phyloP scores from a whole-genome alignment of 1,284 basidiomycete species.

The Heliocybe sulcata region DNA sequence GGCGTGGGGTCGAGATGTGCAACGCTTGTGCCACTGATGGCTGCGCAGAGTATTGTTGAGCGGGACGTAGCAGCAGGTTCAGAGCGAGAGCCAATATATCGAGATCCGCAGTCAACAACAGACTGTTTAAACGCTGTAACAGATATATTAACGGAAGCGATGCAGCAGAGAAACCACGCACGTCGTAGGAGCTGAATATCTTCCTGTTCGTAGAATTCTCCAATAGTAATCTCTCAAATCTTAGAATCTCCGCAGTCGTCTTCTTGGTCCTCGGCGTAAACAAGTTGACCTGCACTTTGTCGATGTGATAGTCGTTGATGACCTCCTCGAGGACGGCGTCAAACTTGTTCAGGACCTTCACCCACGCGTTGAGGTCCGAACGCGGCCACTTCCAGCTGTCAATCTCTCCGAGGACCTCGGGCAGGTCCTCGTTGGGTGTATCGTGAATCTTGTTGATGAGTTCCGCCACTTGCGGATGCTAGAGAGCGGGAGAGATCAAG shows the following conservation, averaged over 20 bases:
- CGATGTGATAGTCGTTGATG: conserved; percentile 79
- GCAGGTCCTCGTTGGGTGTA: conserved; percentile 59
- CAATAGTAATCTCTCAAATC: conserved; percentile 84
- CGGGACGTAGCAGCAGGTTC: conserved; percentile 84
- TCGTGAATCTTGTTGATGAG: conserved; percentile 64
- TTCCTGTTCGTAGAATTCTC: conserved; percentile 99
- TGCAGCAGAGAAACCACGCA: conserved; percentile 34
- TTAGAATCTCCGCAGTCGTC: conserved; percentile 75
- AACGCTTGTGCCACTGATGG: conserved; percentile 72
- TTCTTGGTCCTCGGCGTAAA: conserved; percentile 79
- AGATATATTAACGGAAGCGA: conserved; percentile 13
- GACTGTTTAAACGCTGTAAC: conserved; percentile 77
- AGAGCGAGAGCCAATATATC: conserved; percentile 84
- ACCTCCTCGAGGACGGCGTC: conserved; percentile 82
- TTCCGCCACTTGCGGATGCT: conserved; percentile 74
- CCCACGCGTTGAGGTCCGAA: conserved; percentile 97
- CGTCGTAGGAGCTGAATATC: conserved; percentile 95
- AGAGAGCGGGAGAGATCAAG: not conserved
- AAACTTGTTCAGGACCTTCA: conserved; percentile 92
- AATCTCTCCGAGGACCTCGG: conserved; percentile 56
- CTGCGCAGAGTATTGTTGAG: conserved; percentile 90
- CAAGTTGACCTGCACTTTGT: conserved; percentile 74
- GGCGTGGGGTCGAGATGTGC: conserved; percentile 67
- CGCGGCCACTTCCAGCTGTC: conserved; percentile 92
- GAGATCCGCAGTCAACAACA: conserved; percentile 85